Evolutionary conservation across 768 basidiomycete genomes (phyloP), one percentile per base, ranked within the genome.

Genomic region (Amyloporia xantha): DNA sequence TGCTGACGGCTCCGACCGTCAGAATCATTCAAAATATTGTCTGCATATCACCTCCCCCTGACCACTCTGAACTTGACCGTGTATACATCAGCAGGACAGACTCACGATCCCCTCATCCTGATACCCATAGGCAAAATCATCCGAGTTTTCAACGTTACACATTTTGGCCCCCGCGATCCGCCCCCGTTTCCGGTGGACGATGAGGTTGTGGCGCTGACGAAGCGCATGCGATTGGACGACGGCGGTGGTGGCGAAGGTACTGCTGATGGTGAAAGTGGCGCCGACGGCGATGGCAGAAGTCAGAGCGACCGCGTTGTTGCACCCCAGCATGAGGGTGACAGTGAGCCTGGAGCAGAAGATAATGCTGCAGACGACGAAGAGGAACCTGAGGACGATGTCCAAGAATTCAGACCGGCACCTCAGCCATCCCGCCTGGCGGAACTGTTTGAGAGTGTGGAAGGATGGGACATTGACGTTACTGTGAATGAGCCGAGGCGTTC

Each of bases 1-100:
- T n/a, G n/a, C n/a, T n/a, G n/a, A n/a, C n/a, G n/a, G n/a, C n/a
- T n/a, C n/a, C n/a, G n/a, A n/a, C n/a, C n/a, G n/a, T 24, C 47
- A 87, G 85, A 77, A 40, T 86, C 84, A 0, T 86, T 84, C 67
- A 83, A 79, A 49, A 54, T 84, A 15, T 62, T 85, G 15, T 74
- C 84, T 0, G 69, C 70, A 4, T 68, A 69, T 48, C 64, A 70
- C 15, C 73, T 81, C 52, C 73, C 73, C 7, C 60, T 65, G 45
- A 59, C 63, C 3, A 57, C 60, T 26, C 63, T 54, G 3, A 62
- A 62, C 19, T 55, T 79, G 26, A 68, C 74, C 42, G 48, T 80
- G 12, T 74, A 68, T 47, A 68, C 74, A 30, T 70, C 73, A 2
- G 25, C 38, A 21, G 48, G 47, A 17, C n/a, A n/a, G n/a, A n/a